phyloP scores from a whole-genome alignment of 2,329 filamentous ascomycete genomes.

The Clarireedia monteithiana region DNA sequence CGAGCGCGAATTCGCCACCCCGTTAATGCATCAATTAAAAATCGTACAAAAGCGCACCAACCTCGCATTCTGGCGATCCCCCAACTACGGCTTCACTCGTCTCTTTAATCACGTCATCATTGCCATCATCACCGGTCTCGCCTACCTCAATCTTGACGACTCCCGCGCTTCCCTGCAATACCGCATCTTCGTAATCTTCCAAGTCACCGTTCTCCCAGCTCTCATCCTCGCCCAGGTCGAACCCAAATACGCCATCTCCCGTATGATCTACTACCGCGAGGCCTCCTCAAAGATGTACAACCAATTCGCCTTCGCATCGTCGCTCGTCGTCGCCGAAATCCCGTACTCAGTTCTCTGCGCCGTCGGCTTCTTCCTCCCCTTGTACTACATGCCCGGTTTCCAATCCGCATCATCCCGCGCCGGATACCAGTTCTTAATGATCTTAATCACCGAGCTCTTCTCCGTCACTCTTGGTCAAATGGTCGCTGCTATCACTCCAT shows the following conservation, averaged over 20 bases:
- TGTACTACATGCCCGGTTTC: conserved; percentile 81
- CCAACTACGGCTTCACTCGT: conserved; percentile 83
- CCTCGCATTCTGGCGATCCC: conserved; percentile 74
- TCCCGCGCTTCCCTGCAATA: conserved; percentile 73
- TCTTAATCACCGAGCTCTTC: conserved; percentile 78
- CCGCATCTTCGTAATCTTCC: conserved; percentile 84
- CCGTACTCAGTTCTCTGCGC: conserved; percentile 78
- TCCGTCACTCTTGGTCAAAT: conserved; percentile 72
- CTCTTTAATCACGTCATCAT: conserved; percentile 79
- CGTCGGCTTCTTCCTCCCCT: conserved; percentile 69
- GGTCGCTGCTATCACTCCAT: conserved; percentile 69
- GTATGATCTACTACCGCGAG: conserved; percentile 81
- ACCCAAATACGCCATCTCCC: conserved; percentile 72
- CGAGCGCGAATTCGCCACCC: conserved; percentile 76
- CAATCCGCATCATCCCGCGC: conserved; percentile 54
- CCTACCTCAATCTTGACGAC: conserved; percentile 70
- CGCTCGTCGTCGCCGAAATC: conserved; percentile 75
- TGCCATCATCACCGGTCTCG: conserved; percentile 69
- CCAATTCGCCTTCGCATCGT: conserved; percentile 67
- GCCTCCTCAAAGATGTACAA: conserved; percentile 81
- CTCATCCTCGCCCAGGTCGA: conserved; percentile 80
- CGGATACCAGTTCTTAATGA: conserved; percentile 81
- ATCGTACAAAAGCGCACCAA: conserved; percentile 67
- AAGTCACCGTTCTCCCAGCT: conserved; percentile 75
- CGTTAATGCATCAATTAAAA: conserved; percentile 70